These are phyloP conservation scores for Ustilago loliicola DNA, from an alignment of 1,284 basidiomycete genomes.

Conservation along the genomic window DNA sequence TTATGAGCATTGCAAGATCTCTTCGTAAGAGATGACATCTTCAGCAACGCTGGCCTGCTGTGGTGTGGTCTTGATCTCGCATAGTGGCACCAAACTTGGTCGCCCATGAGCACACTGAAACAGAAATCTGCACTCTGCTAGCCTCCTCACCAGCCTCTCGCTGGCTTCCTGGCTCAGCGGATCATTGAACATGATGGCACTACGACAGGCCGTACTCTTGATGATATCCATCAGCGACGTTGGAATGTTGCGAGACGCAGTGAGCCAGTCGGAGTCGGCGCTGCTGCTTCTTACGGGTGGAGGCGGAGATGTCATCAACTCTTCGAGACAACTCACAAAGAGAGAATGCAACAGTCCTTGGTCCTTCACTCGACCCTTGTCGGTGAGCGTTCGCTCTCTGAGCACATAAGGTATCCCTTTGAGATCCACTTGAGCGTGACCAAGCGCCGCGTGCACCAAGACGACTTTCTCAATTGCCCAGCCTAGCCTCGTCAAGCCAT, in stretches of 20 bases:
- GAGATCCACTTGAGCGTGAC: conserved; percentile 42
- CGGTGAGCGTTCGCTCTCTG: conserved; percentile 16
- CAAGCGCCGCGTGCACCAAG: conserved; percentile 20
- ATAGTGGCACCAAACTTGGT: conserved; percentile 40
- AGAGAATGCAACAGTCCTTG: background rate
- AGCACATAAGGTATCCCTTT: conserved; percentile 28
- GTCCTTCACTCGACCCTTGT: conserved; percentile 26
- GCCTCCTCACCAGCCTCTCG: conserved; percentile 77
- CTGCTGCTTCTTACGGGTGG: background rate
- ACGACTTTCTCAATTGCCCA: conserved; percentile 20
- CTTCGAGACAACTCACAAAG: conserved; percentile 22
- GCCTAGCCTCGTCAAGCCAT: conserved; percentile 17
- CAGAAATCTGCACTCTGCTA: conserved; percentile 82
- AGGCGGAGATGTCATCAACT: background rate
- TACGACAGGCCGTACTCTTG: conserved; percentile 37
- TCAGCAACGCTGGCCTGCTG: background rate
- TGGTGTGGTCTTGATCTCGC: conserved; percentile 12
- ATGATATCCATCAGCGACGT: conserved; percentile 23
- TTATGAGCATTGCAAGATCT: conserved; percentile 5
- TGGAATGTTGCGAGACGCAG: conserved; percentile 14
- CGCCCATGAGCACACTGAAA: conserved; percentile 93
- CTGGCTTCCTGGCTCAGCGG: conserved; percentile 79
- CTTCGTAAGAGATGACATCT: background rate
- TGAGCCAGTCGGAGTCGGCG: conserved; percentile 16
- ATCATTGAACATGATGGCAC: conserved; percentile 85